Evolutionary conservation across 129 eudicot genomes (phyloP).

Genomic region (Escallonia herrerae): DNA sequence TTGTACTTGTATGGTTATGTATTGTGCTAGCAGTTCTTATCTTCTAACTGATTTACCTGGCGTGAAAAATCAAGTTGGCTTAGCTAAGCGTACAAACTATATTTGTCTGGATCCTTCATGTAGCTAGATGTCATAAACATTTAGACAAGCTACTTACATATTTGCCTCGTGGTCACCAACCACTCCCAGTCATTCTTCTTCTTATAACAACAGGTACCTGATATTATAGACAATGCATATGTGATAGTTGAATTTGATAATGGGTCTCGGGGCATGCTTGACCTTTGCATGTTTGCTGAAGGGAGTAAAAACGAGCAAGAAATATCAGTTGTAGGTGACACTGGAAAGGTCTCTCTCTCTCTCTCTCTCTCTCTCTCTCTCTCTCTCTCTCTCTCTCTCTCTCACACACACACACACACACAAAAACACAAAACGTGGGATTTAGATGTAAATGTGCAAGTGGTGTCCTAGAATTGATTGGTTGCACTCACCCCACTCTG

Average conservation of each 20-base stretch:
- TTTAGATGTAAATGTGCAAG: too few relatives aligned
- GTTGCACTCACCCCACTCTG: too few relatives aligned
- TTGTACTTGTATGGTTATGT: too few relatives aligned
- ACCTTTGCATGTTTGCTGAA: slow-evolving; percentile 99
- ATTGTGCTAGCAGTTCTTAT: too few relatives aligned
- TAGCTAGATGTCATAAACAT: neutral
- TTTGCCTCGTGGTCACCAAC: neutral
- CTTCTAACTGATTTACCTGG: too few relatives aligned
- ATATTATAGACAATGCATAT: slow-evolving; percentile 94
- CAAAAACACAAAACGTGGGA: too few relatives aligned
- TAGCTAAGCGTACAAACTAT: neutral
- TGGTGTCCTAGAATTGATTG: too few relatives aligned
- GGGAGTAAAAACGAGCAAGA: slow-evolving; percentile 99
- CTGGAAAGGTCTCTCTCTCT: slow-evolving; percentile 59
- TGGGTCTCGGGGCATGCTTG: slow-evolving; percentile 90
- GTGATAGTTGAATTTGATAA: slow-evolving; percentile 95
- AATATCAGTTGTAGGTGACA: slow-evolving; percentile 84
- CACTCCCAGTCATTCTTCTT: neutral
- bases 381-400: too few relatives aligned
- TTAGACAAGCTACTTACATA: neutral
- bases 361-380: neutral
- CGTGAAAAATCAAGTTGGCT: too few relatives aligned
- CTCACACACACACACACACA: too few relatives aligned
- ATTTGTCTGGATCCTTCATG: neutral
- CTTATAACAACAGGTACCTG: slow-evolving; percentile 64